Evolutionary conservation across 2,329 filamentous ascomycete genomes (phyloP).

Genomic region (Fusarium pseudonygamai): DNA sequence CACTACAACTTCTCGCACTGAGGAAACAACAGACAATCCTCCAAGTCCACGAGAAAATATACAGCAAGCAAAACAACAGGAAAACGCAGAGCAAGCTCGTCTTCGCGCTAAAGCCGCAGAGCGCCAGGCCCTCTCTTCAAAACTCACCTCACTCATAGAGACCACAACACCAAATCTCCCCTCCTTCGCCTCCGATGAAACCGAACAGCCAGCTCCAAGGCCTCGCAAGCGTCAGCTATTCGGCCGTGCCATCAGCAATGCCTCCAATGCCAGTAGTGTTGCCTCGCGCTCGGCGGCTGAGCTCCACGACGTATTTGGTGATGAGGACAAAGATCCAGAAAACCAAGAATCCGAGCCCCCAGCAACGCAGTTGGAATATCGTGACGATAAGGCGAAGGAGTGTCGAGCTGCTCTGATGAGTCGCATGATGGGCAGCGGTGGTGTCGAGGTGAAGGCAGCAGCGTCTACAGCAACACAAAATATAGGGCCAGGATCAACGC

Average conservation of each 20-base stretch:
- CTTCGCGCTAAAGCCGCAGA: conserved; percentile 49
- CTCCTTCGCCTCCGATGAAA: conserved; percentile 28
- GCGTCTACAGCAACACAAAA: background rate
- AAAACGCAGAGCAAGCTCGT: conserved; percentile 36
- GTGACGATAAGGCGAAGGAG: conserved; percentile 59
- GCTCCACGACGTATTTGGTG: conserved; percentile 42
- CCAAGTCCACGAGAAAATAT: background rate
- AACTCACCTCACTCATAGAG: conserved; percentile 56
- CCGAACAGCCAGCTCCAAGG: conserved; percentile 29
- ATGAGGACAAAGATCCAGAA: conserved; percentile 38
- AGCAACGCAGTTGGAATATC: conserved; percentile 64
- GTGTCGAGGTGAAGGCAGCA: conserved; percentile 28
- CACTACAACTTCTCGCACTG: background rate
- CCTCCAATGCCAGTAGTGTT: conserved; percentile 60
- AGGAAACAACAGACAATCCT: background rate
- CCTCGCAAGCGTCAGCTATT: conserved; percentile 60
- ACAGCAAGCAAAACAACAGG: conserved; percentile 20
- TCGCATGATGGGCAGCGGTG: conserved; percentile 51
- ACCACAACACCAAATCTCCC: conserved; percentile 34
- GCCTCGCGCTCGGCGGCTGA: conserved; percentile 52
- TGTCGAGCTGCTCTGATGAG: conserved; percentile 56
- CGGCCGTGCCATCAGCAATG: conserved; percentile 67
- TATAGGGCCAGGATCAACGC: conserved; percentile 16
- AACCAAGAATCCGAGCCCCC: conserved; percentile 49
- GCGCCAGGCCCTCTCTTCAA: conserved; percentile 54